Percentiles rank a stretch among this genome's conserved stretches.
These are phyloP conservation scores for Geotrichum phurueaensis DNA, from an alignment of 1,139 yeast genomes.

Conservation along the genomic window DNA sequence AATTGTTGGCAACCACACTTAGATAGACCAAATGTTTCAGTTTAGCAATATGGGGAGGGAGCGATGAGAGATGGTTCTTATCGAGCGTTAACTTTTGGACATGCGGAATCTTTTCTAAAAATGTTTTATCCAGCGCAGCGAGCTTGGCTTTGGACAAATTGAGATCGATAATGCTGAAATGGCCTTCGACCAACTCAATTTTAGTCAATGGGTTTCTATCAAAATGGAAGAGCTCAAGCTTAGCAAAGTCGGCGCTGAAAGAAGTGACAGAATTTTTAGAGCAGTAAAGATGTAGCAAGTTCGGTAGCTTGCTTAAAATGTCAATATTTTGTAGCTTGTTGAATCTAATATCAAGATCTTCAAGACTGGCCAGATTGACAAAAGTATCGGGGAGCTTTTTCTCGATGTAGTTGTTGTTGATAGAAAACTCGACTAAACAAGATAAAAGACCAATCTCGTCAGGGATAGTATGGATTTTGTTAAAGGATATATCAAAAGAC, in stretches of 20 bases:
- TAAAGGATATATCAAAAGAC: slow-evolving; percentile 78
- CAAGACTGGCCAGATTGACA: slow-evolving; percentile 49
- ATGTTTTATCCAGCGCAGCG: slow-evolving; percentile 61
- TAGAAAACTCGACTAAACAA: slow-evolving; percentile 59
- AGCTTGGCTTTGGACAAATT: slow-evolving; percentile 79
- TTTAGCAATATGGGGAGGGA: slow-evolving; percentile 65
- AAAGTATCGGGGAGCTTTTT: slow-evolving; percentile 52
- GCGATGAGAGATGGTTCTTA: slow-evolving; percentile 70
- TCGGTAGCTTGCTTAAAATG: slow-evolving; percentile 56
- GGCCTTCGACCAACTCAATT: slow-evolving; percentile 53
- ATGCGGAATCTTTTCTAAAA: slow-evolving; percentile 56
- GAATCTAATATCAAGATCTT: slow-evolving; percentile 71
- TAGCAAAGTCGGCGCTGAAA: slow-evolving; percentile 46
- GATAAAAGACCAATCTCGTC: slow-evolving; percentile 51
- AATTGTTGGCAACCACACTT: slow-evolving; percentile 68
- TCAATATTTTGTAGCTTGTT: slow-evolving; percentile 66
- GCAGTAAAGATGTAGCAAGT: slow-evolving; percentile 64
- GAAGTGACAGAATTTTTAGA: slow-evolving; percentile 73
- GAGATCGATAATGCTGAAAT: slow-evolving; percentile 58
- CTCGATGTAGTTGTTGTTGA: slow-evolving; percentile 66
- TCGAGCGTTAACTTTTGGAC: slow-evolving; percentile 73
- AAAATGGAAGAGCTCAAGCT: slow-evolving; percentile 39
- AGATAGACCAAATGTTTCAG: slow-evolving; percentile 57
- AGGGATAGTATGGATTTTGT: slow-evolving; percentile 59
- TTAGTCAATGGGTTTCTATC: slow-evolving; percentile 81